These are phyloP conservation scores for Tricholoma flavovirens DNA, from an alignment of 768 basidiomycete species.

Conservation along the genomic window DNA sequence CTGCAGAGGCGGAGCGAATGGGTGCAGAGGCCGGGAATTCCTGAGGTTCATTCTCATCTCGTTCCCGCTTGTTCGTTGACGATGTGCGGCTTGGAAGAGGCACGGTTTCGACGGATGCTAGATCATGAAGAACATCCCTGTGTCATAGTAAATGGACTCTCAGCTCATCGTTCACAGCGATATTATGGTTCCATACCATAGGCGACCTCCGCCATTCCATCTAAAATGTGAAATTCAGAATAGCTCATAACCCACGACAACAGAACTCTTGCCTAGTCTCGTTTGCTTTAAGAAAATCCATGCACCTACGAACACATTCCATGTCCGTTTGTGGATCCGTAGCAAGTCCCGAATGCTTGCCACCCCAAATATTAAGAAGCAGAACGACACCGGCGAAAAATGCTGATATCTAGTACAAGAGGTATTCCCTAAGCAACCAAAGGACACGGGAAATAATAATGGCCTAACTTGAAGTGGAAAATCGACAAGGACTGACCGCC, in stretches of 20 bases:
- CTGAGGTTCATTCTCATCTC: constrained; percentile 44
- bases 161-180: background rate
- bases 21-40: constrained; percentile 2
- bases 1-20: background rate
- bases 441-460: constrained; percentile 3
- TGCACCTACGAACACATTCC: constrained; percentile 58
- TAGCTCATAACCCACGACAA: constrained; percentile 12
- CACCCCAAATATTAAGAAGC: constrained; percentile 64
- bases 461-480: constrained; percentile 29
- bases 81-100: constrained; percentile 55
- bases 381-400: constrained; percentile 52
- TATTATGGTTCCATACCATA: constrained; percentile 33
- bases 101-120: constrained; percentile 64
- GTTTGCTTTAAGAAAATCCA: constrained; percentile 41
- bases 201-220: constrained; percentile 41
- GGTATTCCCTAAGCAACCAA: background rate
- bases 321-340: constrained; percentile 50
- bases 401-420: constrained; percentile 27
- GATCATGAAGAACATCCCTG: constrained; percentile 68
- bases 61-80: constrained; percentile 50
- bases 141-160: background rate
- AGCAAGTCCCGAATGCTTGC: constrained; percentile 44
- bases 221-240: background rate
- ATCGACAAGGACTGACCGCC: constrained; percentile 24
- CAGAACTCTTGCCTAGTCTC: constrained; percentile 32